phyloP scores from a whole-genome alignment of 2,329 filamentous ascomycete species.

The Colletotrichum sp. region DNA sequence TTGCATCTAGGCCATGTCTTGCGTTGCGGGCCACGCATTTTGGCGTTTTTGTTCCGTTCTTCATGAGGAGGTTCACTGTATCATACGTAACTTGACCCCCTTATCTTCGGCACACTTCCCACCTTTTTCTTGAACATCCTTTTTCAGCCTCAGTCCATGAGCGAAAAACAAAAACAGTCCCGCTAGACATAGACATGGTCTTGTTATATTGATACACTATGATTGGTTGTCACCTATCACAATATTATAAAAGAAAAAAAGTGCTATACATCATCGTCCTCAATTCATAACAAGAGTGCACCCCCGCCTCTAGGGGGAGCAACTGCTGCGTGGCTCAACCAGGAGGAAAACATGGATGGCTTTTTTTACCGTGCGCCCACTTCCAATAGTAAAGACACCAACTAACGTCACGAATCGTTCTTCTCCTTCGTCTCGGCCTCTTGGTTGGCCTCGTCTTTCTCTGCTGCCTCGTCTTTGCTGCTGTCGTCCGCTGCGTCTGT shows the following conservation, averaged over 20 bases:
- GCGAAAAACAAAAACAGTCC: background rate
- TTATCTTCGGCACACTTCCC: background rate
- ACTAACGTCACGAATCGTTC: background rate
- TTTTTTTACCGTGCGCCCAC: background rate
- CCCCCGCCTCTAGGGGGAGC: background rate
- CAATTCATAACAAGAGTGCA: slow-evolving; percentile 4
- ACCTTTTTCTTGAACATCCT: background rate
- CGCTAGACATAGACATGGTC: slow-evolving; percentile 1
- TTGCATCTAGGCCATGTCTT: background rate
- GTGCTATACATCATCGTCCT: slow-evolving; percentile 15
- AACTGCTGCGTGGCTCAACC: background rate
- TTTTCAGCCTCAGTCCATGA: background rate
- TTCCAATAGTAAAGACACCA: background rate
- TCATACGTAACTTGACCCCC: background rate
- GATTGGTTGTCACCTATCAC: background rate
- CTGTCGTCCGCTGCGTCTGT: slow-evolving; percentile 18
- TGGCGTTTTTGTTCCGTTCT: background rate
- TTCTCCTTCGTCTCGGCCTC: slow-evolving; percentile 1
- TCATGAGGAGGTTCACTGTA: background rate
- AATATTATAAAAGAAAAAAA: background rate
- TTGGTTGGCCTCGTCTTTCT: background rate
- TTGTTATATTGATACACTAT: slow-evolving; percentile 12
- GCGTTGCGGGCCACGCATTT: background rate
- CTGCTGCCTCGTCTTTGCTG: slow-evolving; percentile 26
- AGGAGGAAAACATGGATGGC: background rate